A percentile compares a stretch with the other conserved stretches of the same genome.
These are phyloP conservation scores for Globisporangium cylindrosporum DNA, from an alignment of 352 stramenopile species.

Conservation along the genomic window DNA sequence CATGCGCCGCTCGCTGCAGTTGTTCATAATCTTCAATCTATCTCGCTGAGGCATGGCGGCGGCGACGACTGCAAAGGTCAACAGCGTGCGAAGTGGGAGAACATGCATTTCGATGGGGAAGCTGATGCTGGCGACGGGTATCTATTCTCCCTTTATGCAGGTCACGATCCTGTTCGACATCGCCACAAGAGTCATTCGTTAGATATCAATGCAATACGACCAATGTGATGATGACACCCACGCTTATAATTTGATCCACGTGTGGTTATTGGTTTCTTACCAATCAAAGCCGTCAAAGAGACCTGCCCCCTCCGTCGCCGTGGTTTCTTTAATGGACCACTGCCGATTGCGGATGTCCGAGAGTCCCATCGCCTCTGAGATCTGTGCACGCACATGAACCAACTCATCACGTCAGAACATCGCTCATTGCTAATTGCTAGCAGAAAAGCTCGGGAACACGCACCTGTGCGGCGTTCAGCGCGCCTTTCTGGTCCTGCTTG, in stretches of 20 bases:
- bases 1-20: not conserved
- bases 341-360: constrained; percentile 98
- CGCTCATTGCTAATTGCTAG: not conserved
- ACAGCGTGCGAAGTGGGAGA: not conserved
- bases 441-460: not conserved
- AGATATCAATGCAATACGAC: not conserved
- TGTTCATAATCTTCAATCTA: constrained; percentile 1
- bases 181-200: not conserved
- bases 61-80: not conserved
- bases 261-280: constrained; percentile 31
- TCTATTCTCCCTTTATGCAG: constrained; percentile 87
- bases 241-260: too few relatives aligned
- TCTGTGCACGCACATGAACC: constrained; percentile 47
- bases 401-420: not conserved
- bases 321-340: constrained; percentile 99
- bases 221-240: too few relatives aligned
- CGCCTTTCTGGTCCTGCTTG: constrained; percentile 99
- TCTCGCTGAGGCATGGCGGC: not conserved
- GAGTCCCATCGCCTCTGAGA: constrained; percentile 97
- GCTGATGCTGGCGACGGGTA: not conserved
- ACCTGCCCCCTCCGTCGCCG: constrained; percentile 95
- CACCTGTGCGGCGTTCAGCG: constrained; percentile 86
- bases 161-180: constrained; percentile 73
- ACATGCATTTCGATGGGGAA: not conserved
- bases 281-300: constrained; percentile 99